Evolutionary conservation across 805 yeast species (phyloP).

Genomic region (Candida fluviatilis): DNA sequence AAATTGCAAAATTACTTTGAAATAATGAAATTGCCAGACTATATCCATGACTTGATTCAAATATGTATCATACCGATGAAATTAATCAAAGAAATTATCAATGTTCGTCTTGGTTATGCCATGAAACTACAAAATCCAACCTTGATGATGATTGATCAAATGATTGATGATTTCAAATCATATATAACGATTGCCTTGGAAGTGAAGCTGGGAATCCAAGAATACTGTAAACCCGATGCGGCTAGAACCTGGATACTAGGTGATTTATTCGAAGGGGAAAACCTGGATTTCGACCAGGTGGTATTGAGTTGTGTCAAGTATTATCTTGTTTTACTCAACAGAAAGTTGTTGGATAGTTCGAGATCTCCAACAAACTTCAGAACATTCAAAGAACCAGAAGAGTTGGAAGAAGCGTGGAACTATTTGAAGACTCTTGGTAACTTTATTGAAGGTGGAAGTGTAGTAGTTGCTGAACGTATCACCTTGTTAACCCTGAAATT

Average conservation of each 20-base stretch:
- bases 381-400: conserved; percentile 89
- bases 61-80: conserved; percentile 74
- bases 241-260: conserved; percentile 69
- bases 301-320: conserved; percentile 72
- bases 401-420: conserved; percentile 77
- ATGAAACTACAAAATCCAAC: conserved; percentile 78
- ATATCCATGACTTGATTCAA: conserved; percentile 58
- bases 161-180: conserved; percentile 77
- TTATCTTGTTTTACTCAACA: conserved; percentile 64
- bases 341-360: conserved; percentile 76
- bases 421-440: conserved; percentile 73
- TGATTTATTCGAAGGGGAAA: conserved; percentile 55
- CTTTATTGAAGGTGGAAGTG: conserved; percentile 76
- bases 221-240: conserved; percentile 49
- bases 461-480: conserved; percentile 75
- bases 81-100: conserved; percentile 73
- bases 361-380: conserved; percentile 59
- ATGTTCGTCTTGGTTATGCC: conserved; percentile 72
- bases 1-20: conserved; percentile 59
- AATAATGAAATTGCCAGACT: conserved; percentile 69
- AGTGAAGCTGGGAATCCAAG: conserved; percentile 62
- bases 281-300: conserved; percentile 52
- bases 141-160: conserved; percentile 93
- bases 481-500: conserved; percentile 61
- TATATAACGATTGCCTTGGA: conserved; percentile 74